Evolutionary conservation across 1,284 basidiomycete genomes (phyloP), one percentile per base, ranked within the genome.

Genomic region (Tilletia indica): DNA sequence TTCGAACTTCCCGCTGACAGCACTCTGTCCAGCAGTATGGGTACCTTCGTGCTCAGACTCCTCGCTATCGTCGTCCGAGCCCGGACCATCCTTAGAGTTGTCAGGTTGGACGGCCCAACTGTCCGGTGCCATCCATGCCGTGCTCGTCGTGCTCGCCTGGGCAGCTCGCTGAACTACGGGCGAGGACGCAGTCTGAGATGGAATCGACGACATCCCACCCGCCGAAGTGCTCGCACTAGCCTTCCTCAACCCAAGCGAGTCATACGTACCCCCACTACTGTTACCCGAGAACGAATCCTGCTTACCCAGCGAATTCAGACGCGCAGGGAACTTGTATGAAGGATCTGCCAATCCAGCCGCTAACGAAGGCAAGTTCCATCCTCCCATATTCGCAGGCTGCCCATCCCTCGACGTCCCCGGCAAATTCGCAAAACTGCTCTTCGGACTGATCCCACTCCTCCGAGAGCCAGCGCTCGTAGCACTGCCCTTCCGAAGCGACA

Each of bases 31-130:
- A 1, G 47, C 21, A 39, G 38, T 36, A 12, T 39, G 38, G 31
- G 34, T 6, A 3, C 36, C 61, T 42, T 81, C 74, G 54, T 78
- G 76, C 6, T 73, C 77, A 4, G 70, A 71, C 31, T 48, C 67
- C 31, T 67, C 67, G 47, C 39, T 51, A 38, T 73, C 79, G 47
- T 76, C 78, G 31, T 80, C 77, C 45, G 74, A 75, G 70, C 78
- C 79, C 25, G 72, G 75, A 16, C 73, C 72, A 58, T 77, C 79
- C 34, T 70, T 71, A n/a, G 72, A 69, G 68, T 74, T 73, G 66
- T 79, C 74, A 3, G 78, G 75, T 61, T 81, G 80, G 25, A 84
- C 82, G 21, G 82, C 82, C 82, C 82, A 84, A 70, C 78, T 80
- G 72, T 82, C 82, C 14, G 82, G 82, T 21, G 82, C 82, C 76